Conservation (phyloP, 169 alveolate species). For the Eimeria necatrix region DNA sequence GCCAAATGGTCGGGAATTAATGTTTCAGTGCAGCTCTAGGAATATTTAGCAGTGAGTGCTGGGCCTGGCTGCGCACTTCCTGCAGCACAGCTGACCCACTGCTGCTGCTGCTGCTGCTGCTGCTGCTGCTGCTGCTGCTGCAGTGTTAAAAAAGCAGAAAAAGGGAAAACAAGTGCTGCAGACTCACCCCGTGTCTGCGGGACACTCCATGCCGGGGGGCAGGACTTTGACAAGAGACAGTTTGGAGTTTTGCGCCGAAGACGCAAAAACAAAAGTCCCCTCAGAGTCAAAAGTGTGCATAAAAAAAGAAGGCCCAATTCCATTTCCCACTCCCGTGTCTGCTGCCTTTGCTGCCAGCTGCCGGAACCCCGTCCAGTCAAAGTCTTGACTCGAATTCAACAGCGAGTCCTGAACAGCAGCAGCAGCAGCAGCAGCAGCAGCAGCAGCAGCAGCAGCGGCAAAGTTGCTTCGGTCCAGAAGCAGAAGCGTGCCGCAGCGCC, state of each 20-base stretch:
- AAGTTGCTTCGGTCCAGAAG: too few species aligned
- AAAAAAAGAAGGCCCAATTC: conserved; percentile 45
- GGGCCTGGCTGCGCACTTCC: conserved; percentile 32
- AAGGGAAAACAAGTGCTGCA: too few species aligned
- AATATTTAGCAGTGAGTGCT: conserved; percentile 7
- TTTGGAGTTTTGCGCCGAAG: conserved; percentile 57
- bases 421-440: background rate
- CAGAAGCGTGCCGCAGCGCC: background rate
- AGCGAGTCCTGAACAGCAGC: conserved; percentile 81
- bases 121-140: too few species aligned
- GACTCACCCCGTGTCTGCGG: conserved; percentile 74
- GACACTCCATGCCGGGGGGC: conserved; percentile 67
- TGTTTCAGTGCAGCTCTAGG: conserved; percentile 25
- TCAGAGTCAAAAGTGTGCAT: conserved; percentile 60
- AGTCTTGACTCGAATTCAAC: conserved; percentile 83
- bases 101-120: background rate
- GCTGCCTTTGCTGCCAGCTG: background rate
- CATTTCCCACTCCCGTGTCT: background rate
- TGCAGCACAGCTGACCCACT: conserved; percentile 63
- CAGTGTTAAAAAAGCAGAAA: too few species aligned
- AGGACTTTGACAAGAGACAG: conserved; percentile 38
- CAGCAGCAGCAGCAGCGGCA: background rate
- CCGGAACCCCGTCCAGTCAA: conserved; percentile 81
- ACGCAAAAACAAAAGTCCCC: conserved; percentile 60
- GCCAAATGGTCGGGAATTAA: too few species aligned